These are phyloP conservation scores for Fusarium kyushuense DNA, from an alignment of 2,329 filamentous ascomycete species.

Conservation along the genomic window DNA sequence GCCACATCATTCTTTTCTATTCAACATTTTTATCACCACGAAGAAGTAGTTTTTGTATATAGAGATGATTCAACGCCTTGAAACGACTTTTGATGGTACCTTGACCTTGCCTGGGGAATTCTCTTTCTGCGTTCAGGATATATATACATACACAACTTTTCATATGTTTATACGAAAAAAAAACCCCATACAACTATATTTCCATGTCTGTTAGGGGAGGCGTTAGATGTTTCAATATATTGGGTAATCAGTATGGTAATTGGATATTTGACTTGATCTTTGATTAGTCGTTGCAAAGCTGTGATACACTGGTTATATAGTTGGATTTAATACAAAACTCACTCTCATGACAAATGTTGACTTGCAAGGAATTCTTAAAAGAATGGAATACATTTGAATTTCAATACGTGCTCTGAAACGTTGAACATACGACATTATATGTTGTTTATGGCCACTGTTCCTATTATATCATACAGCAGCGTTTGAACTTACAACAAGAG, in stretches of 20 bases:
- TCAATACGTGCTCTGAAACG: no score
- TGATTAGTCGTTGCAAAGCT: neutral
- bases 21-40: neutral
- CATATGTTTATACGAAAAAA: neutral
- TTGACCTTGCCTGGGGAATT: neutral
- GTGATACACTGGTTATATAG: neutral
- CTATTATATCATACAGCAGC: accelerated
- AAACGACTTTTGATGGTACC: constrained; percentile 3
- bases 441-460: neutral
- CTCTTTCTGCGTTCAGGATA: neutral
- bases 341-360: neutral
- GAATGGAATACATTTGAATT: neutral
- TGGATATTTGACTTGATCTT: neutral
- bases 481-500: neutral
- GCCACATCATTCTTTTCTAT: neutral
- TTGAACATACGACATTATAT: neutral
- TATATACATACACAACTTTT: neutral
- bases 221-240: neutral
- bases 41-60: constrained; percentile 20
- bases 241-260: neutral
- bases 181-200: neutral
- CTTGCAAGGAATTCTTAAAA: neutral
- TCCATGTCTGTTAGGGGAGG: neutral
- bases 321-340: neutral
- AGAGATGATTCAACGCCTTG: constrained; percentile 19